Evolutionary conservation across 2,329 filamentous ascomycete genomes (phyloP).

Genomic region (Aspergillus candidus): DNA sequence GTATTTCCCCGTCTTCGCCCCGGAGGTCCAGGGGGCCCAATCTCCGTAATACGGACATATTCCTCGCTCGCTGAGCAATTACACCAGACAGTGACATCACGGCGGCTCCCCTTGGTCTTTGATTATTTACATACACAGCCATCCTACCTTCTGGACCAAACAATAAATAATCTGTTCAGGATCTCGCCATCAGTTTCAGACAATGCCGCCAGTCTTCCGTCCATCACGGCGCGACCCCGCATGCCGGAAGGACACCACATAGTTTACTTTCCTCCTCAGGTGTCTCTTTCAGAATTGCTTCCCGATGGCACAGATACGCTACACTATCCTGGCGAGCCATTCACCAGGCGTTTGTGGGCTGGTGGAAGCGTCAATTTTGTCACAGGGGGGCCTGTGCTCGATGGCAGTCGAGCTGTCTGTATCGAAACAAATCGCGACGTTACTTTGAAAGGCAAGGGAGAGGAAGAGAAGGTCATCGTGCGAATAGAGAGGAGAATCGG

Average conservation of each 20-base stretch:
- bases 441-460: slow-evolving; percentile 44
- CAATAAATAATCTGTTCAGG: slow-evolving; percentile 54
- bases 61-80: slow-evolving; percentile 36
- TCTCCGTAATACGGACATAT: slow-evolving; percentile 13
- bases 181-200: slow-evolving; percentile 16
- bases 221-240: slow-evolving; percentile 21
- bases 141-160: slow-evolving; percentile 59
- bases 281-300: slow-evolving; percentile 57
- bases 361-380: slow-evolving; percentile 64
- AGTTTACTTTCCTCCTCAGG: slow-evolving; percentile 74
- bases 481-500: slow-evolving; percentile 51
- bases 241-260: slow-evolving; percentile 63
- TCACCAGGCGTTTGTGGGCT: slow-evolving; percentile 78
- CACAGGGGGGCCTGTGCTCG: slow-evolving; percentile 22
- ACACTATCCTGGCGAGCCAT: slow-evolving; percentile 68
- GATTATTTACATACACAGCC: slow-evolving; percentile 57
- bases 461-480: slow-evolving; percentile 56
- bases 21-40: slow-evolving; percentile 1
- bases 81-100: slow-evolving; percentile 42
- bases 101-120: slow-evolving; percentile 45
- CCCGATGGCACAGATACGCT: slow-evolving; percentile 78
- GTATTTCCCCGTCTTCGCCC: slow-evolving; percentile 1
- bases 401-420: slow-evolving; percentile 37
- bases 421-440: slow-evolving; percentile 46
- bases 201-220: slow-evolving; percentile 30